Evolutionary conservation across 164 flowering plant genomes (phyloP).

Genomic region (Piper longum): DNA sequence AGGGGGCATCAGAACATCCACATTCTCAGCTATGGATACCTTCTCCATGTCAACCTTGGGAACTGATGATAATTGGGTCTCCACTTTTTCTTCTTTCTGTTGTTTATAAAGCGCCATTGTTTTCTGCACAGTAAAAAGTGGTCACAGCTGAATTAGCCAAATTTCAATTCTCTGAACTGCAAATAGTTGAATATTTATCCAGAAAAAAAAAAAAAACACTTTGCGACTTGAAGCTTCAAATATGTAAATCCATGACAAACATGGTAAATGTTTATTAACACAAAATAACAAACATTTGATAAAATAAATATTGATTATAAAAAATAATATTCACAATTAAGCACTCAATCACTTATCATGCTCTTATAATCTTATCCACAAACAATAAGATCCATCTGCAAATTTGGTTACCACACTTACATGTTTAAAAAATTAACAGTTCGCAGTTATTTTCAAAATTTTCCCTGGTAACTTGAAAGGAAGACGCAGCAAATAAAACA

Average conservation of each 20-base stretch:
- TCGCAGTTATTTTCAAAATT: not conserved
- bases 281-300: too few species aligned
- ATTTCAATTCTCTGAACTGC: not conserved
- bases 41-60: conserved; percentile 4
- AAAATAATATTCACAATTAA: too few species aligned
- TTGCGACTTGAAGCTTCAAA: too few species aligned
- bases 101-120: conserved; percentile 59
- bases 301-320: too few species aligned
- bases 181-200: not conserved
- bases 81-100: conserved; percentile 21
- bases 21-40: not conserved
- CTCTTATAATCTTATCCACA: too few species aligned
- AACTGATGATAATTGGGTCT: not conserved
- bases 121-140: conserved; percentile 29
- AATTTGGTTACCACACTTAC: too few species aligned
- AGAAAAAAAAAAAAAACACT: not conserved
- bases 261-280: too few species aligned
- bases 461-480: not conserved
- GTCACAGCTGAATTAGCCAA: not conserved
- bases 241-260: too few species aligned
- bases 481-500: not conserved
- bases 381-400: too few species aligned
- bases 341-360: too few species aligned
- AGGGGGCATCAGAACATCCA: not conserved
- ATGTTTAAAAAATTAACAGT: not conserved